A percentile compares a stretch with the other conserved stretches of the same genome.
These are phyloP conservation scores for Flaveria floridana DNA, from an alignment of 140 eudicot genomes.

Conservation along the genomic window DNA sequence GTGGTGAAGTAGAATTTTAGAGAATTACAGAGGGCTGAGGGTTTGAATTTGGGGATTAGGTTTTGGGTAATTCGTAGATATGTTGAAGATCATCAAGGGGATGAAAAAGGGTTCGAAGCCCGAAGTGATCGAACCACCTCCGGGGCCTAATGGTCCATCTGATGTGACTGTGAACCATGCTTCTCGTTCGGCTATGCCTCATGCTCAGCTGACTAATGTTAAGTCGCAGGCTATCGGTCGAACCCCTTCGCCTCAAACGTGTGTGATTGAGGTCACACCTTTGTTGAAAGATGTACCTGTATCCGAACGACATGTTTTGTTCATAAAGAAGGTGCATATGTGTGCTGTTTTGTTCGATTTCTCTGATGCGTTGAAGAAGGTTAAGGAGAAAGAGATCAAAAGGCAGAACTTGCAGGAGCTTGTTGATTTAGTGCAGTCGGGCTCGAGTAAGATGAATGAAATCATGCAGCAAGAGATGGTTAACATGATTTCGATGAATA, in stretches of 20 bases:
- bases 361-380: conserved; percentile 48
- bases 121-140: conserved; percentile 60
- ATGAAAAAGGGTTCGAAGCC: conserved; percentile 57
- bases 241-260: conserved; percentile 35
- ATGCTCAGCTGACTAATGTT: conserved; percentile 20
- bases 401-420: conserved; percentile 63
- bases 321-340: conserved; percentile 50
- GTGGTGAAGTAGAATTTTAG: background rate
- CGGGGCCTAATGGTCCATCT: conserved; percentile 42
- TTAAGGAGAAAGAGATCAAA: conserved; percentile 67
- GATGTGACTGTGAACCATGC: conserved; percentile 71
- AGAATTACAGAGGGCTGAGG: background rate
- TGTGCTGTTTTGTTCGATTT: conserved; percentile 62
- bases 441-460: conserved; percentile 71
- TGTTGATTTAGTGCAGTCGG: conserved; percentile 63
- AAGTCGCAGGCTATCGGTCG: conserved; percentile 33
- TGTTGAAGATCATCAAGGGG: conserved; percentile 67
- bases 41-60: conserved; percentile 19
- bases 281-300: conserved; percentile 60
- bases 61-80: conserved; percentile 18
- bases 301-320: conserved; percentile 58
- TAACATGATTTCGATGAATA: conserved; percentile 61
- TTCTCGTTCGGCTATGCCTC: conserved; percentile 44
- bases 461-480: conserved; percentile 69
- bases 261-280: conserved; percentile 63